These are phyloP conservation scores for Astragalus glycyphyllos DNA, from an alignment of 306 rosid genomes.

Conservation along the genomic window DNA sequence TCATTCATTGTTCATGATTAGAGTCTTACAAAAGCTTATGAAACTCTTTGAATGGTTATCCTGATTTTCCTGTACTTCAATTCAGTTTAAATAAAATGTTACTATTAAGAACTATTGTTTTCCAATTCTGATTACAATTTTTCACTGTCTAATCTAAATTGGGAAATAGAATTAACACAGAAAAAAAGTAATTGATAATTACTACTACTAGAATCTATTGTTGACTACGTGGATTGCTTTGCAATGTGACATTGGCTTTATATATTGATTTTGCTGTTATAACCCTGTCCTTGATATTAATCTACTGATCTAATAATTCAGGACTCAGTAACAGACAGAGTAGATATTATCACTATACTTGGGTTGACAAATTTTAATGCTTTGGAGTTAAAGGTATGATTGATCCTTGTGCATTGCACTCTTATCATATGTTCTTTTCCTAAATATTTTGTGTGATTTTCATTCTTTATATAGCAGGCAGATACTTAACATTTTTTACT, in stretches of 20 bases:
- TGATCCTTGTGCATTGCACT: conserved; percentile 13
- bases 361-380: conserved; percentile 1
- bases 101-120: too few relatives aligned
- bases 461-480: not conserved
- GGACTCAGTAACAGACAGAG: not conserved
- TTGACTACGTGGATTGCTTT: not conserved
- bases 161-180: not conserved
- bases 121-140: not conserved
- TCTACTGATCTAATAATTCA: conserved; percentile 5
- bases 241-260: not conserved
- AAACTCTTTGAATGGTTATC: too few relatives aligned
- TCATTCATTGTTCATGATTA: too few relatives aligned
- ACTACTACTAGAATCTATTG: not conserved
- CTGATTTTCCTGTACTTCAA: too few relatives aligned
- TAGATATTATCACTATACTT: not conserved
- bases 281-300: not conserved
- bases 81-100: too few relatives aligned
- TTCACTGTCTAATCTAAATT: not conserved
- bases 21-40: too few relatives aligned
- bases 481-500: not conserved
- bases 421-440: not conserved
- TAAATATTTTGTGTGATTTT: not conserved
- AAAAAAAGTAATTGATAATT: conserved; percentile 11
- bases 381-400: conserved; percentile 31
- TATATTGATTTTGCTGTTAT: not conserved